phyloP scores from a whole-genome alignment of 805 yeast genomes.

The Myxozyma neglecta region DNA sequence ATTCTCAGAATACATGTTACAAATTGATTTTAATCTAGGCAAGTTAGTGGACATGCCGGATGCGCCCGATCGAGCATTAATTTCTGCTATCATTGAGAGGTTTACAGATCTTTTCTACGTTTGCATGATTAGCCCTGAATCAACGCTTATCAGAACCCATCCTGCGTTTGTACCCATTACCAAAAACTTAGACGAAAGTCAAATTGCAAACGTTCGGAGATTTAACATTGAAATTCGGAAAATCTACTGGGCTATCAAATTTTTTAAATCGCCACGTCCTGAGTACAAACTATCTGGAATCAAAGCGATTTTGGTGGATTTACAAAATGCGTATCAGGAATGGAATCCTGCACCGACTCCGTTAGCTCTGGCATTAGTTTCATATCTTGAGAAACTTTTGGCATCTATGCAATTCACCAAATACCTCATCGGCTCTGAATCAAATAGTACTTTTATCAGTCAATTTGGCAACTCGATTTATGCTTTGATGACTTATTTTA shows the following conservation, averaged over 20 bases:
- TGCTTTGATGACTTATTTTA: conserved; percentile 10
- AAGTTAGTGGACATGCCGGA: conserved; percentile 6
- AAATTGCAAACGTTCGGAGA: background rate
- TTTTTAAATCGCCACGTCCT: conserved; percentile 15
- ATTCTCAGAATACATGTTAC: background rate
- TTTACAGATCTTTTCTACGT: conserved; percentile 11
- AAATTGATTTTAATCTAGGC: conserved; percentile 3
- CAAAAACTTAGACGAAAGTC: conserved; percentile 2
- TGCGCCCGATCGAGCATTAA: conserved; percentile 12
- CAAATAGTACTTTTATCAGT: conserved; percentile 11
- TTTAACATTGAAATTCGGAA: conserved; percentile 10
- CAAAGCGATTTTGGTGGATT: conserved; percentile 11
- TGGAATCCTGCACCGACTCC: conserved; percentile 1
- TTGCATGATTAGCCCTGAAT: background rate
- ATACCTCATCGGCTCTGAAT: conserved; percentile 19
- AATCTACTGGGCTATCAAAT: conserved; percentile 20
- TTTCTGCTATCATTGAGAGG: conserved; percentile 10
- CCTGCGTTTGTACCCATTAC: conserved; percentile 13
- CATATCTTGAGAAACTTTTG: conserved; percentile 1
- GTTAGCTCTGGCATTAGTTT: background rate
- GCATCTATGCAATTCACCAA: conserved; percentile 12
- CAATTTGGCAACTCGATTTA: conserved; percentile 26
- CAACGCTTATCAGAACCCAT: conserved; percentile 5
- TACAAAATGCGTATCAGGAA: conserved; percentile 11
- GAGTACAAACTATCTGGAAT: conserved; percentile 25